These are phyloP conservation scores for Globisporangium carolinianum DNA, from an alignment of 352 stramenopile genomes.

Conservation along the genomic window DNA sequence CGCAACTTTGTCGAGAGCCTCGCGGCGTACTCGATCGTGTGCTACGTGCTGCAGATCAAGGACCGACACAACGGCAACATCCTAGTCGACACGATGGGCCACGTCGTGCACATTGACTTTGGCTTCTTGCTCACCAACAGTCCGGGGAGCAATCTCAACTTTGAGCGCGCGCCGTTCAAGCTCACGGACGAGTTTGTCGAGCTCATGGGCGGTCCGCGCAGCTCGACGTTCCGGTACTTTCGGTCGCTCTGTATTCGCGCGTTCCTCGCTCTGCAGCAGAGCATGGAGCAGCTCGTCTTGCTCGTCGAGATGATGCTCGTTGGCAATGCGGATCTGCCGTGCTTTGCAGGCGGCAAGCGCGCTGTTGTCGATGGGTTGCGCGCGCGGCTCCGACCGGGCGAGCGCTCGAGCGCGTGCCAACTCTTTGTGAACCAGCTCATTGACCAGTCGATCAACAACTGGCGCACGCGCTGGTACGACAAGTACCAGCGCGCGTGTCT, in stretches of 20 bases:
- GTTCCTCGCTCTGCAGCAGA: conserved; percentile 90
- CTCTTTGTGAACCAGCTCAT: conserved; percentile 84
- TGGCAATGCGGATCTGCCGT: conserved; percentile 78
- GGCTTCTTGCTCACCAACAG: conserved; percentile 97
- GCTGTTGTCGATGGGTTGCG: conserved; percentile 73
- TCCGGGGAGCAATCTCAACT: conserved; percentile 91
- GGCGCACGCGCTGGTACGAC: conserved; percentile 87
- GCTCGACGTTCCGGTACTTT: conserved; percentile 92
- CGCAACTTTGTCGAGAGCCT: conserved; percentile 90
- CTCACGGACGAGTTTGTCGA: conserved; percentile 95
- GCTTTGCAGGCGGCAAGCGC: conserved; percentile 79
- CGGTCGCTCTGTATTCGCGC: conserved; percentile 93
- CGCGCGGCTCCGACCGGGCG: conserved; percentile 64
- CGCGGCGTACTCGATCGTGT: conserved; percentile 97
- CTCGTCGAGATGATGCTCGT: conserved; percentile 95
- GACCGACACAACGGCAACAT: conserved; percentile 97
- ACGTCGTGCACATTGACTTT: conserved; percentile 99
- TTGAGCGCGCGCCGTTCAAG: conserved; percentile 97
- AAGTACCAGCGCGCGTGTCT: conserved; percentile 87
- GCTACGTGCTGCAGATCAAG: conserved; percentile 96
- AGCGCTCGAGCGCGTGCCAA: conserved; percentile 76
- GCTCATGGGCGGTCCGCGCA: conserved; percentile 91
- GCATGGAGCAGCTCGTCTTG: conserved; percentile 94
- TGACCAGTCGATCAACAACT: conserved; percentile 86
- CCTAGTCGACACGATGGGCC: conserved; percentile 93